Evolutionary conservation across 2,329 filamentous ascomycete species (phyloP), one percentile per base, ranked within the genome.

Genomic region (Penicillium sp.): DNA sequence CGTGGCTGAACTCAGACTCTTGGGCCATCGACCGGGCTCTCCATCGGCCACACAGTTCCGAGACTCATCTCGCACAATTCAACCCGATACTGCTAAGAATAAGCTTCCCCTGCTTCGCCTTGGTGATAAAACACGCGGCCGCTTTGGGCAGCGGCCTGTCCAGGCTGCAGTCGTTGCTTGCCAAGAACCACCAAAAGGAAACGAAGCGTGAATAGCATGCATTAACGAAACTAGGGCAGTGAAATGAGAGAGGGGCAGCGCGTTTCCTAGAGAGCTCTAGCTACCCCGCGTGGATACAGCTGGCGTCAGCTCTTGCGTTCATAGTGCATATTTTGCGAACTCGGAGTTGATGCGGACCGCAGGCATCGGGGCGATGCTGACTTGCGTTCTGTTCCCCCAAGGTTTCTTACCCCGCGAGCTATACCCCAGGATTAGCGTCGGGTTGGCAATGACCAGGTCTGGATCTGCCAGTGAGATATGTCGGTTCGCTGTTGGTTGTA

Each of bases 1-100:
- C 41, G 63, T 65, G 61, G 64, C 63, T 66, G 61, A 67, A 65
- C 61, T 54, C 61, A 58, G 58, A 48, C 21, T 41, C 12, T 23
- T 23, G 25, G 47, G 43, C 50, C 57, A 45, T 54, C 44, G 25
- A 39, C 42, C 57, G 50, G 59, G 55, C 53, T 38, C 49, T 50
- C 19, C 43, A 35, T 23, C 31, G 47, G 21, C 27, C 39, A 49
- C 43, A 49, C 49, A 53, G 42, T 56, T 41, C 60, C 53, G 56
- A 54, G 49, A 35, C 36, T 45, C 51, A 39, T 48, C 50, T 47
- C 39, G 38, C 58, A 9, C 38, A 42, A 44, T 42, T 15, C 38
- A 19, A 21, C 19, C 39, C 36, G 31, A 36, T 25, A 39, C 25
- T 47, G 43, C 47, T 38, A 51, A 56, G 8, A 44, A 55, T 51